Base-by-base conservation (phyloP, 495 filamentous ascomycete genomes). In the Cercophora sp. region DNA sequence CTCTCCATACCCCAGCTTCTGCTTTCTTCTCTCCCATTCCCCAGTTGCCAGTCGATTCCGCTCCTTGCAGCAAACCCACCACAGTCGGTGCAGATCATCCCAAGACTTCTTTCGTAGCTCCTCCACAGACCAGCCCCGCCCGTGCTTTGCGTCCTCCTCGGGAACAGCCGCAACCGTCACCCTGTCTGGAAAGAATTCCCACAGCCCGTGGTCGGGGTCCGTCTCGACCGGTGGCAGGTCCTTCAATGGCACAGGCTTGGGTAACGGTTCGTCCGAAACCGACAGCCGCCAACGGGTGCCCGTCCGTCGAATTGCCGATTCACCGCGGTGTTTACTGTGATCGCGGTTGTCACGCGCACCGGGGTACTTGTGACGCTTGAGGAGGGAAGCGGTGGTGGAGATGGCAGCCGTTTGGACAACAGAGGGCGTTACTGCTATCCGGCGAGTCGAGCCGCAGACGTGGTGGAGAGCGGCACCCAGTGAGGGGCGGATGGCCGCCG, bases 21-120 rank as follows among this genome's bases (percentile, higher is more conserved):
- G 53, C 62, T 85, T 76, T 11, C 73, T 54, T 57, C 83, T 76
- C 72, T 93, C 89, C 52, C 77, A 64, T 13, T 74, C 70, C 48
- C 85, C 82, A 11, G 94, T 97, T n/a, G 81, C 80, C 60, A 97
- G 80, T 42, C 87, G 81, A 68, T 99, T 99, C 58, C 87, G 80
- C 70, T 99, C 94, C 74, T 89, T 94, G 54, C 83, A 76, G 66
- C 94, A 99, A 25, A 90, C 83, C 88, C 90, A 97, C 93, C 93
- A 99, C 52, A 99, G 77, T 46, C 70, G 70, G 63, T 96, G 91
- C 41, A 99, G 72, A 68, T 96, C 92, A 36, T 96, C 89, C 90
- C 90, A 99, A 50, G 83, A 86, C 72, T 96, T 95, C 41, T 78
- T 70, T 31, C 91, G 81, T 46, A 99, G 79, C 70, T 99, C 94